These are phyloP conservation scores for Vitis amurensis DNA, from an alignment of 164 flowering plant genomes.

Conservation along the genomic window DNA sequence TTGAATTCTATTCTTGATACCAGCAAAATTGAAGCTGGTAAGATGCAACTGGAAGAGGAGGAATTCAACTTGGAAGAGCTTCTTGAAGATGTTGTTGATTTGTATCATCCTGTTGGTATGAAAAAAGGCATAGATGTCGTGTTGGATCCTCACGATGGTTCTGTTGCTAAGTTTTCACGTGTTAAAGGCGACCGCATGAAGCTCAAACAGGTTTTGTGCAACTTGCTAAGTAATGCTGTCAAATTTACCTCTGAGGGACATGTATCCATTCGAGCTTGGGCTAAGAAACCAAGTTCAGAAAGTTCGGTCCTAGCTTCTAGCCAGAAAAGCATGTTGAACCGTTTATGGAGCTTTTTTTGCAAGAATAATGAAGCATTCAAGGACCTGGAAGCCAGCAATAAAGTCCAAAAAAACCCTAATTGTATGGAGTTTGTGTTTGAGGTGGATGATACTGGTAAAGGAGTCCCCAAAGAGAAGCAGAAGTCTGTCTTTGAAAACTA, in stretches of 20 bases:
- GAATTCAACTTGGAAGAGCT: slow-evolving; percentile 62
- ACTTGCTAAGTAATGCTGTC: slow-evolving; percentile 84
- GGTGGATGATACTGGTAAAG: slow-evolving; percentile 85
- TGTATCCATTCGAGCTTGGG: slow-evolving; percentile 63
- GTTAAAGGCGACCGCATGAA: slow-evolving; percentile 75
- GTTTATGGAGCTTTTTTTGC: slow-evolving; percentile 9
- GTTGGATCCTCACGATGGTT: slow-evolving; percentile 67
- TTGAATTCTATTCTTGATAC: slow-evolving; percentile 80
- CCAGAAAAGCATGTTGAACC: slow-evolving; percentile 4
- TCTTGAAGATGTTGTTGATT: slow-evolving; percentile 71
- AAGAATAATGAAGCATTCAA: slow-evolving; percentile 12
- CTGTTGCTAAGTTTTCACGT: slow-evolving; percentile 33
- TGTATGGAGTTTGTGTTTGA: slow-evolving; percentile 61
- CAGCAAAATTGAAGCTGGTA: slow-evolving; percentile 87
- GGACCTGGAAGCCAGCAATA: slow-evolving; percentile 10
- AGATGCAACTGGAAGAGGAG: slow-evolving; percentile 68
- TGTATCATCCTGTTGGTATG: slow-evolving; percentile 52
- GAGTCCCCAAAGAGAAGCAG: slow-evolving; percentile 78
- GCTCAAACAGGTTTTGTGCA: slow-evolving; percentile 63
- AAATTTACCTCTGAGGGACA: slow-evolving; percentile 82
- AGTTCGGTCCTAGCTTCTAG: slow-evolving; percentile 20
- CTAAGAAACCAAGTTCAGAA: slow-evolving; percentile 43
- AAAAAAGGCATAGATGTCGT: slow-evolving; percentile 78
- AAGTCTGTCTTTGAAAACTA: slow-evolving; percentile 75
- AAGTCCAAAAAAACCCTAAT: slow-evolving; percentile 21